These are phyloP conservation scores for Acanthamoeba lenticulata DNA, from an alignment of 208 protist genomes.

Conservation along the genomic window DNA sequence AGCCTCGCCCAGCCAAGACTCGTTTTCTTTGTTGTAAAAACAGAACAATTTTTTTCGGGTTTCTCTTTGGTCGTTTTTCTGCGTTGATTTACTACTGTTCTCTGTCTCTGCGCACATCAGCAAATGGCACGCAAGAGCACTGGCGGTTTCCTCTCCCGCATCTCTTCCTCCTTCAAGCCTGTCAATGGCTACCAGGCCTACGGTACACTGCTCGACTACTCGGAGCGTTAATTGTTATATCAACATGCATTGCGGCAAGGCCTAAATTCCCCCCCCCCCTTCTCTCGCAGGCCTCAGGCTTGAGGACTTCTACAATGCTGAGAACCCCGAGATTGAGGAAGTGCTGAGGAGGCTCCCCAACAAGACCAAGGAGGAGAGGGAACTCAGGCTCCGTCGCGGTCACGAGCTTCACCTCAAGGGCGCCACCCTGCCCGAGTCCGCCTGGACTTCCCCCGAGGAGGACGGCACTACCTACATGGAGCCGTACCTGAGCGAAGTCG, in stretches of 20 bases:
- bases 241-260: not conserved
- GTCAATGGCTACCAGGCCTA: conserved; percentile 50
- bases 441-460: conserved; percentile 47
- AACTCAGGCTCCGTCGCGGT: not conserved
- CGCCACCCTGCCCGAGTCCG: conserved; percentile 10
- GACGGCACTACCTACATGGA: conserved; percentile 46
- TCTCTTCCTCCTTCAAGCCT: conserved; percentile 38
- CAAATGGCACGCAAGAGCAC: conserved; percentile 17
- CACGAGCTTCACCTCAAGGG: conserved; percentile 60
- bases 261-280: not conserved
- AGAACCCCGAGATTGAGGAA: conserved; percentile 28
- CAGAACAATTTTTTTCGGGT: not conserved
- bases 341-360: conserved; percentile 51
- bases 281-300: conserved; percentile 27
- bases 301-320: conserved; percentile 60
- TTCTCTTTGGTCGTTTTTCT: not conserved
- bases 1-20: not conserved
- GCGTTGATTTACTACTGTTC: too few species aligned
- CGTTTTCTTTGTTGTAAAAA: not conserved
- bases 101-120: not conserved
- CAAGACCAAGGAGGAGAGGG: conserved; percentile 6
- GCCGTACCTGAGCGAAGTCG: conserved; percentile 53
- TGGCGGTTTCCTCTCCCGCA: conserved; percentile 48
- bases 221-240: not conserved
- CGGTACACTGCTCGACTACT: too few species aligned